phyloP scores from a whole-genome alignment of 2,329 filamentous ascomycete genomes.

The Cladosporium sp. region DNA sequence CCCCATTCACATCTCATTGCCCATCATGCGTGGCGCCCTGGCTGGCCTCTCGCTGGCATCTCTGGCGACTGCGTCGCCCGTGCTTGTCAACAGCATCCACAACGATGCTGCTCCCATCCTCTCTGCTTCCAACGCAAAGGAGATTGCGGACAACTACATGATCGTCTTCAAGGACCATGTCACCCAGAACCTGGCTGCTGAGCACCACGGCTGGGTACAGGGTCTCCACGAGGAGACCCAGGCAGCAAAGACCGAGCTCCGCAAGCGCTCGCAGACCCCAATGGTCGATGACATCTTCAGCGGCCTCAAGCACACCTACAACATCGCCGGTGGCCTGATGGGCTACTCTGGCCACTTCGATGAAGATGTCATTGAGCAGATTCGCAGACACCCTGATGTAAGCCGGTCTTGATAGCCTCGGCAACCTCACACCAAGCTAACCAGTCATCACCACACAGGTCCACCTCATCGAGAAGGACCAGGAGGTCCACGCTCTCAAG shows the following conservation, averaged over 20 bases:
- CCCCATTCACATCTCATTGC: neutral
- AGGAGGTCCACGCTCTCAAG: conserved; percentile 77
- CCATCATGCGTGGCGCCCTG: conserved; percentile 74
- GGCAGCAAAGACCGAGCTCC: conserved; percentile 74
- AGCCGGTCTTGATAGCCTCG: conserved; percentile 46
- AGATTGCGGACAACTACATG: conserved; percentile 92
- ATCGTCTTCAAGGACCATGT: conserved; percentile 99
- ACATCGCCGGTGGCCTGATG: conserved; percentile 76
- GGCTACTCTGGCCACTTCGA: conserved; percentile 97
- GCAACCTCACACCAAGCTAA: conserved; percentile 6
- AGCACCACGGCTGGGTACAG: conserved; percentile 91
- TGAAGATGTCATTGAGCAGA: conserved; percentile 85
- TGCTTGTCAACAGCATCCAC: conserved; percentile 73
- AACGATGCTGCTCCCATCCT: conserved; percentile 81
- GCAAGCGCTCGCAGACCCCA: conserved; percentile 77
- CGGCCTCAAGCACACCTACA: conserved; percentile 94
- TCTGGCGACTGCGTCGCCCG: conserved; percentile 70
- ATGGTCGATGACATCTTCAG: conserved; percentile 66
- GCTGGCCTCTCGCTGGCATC: conserved; percentile 64
- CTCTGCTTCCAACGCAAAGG: conserved; percentile 72
- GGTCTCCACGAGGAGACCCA: conserved; percentile 70
- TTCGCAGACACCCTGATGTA: conserved; percentile 94
- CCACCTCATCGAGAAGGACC: conserved; percentile 94
- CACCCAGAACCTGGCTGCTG: conserved; percentile 60
- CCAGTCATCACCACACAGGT: conserved; percentile 55